Evolutionary conservation across 495 filamentous ascomycete species (phyloP).

Genomic region (Aspergillus nanangensis): DNA sequence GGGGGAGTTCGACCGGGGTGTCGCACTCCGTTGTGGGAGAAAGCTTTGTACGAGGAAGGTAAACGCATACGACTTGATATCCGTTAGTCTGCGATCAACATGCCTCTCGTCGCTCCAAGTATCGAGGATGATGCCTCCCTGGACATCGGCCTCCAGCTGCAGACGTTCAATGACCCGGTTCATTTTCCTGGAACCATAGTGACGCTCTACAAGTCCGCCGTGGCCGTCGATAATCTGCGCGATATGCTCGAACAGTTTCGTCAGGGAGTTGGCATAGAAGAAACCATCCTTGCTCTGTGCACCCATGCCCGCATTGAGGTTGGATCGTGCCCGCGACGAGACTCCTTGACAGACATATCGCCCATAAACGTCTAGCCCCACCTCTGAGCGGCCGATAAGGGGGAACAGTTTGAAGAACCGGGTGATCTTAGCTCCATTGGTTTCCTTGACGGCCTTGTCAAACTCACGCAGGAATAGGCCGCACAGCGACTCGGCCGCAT

Average conservation of each 20-base stretch:
- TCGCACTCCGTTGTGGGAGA: conserved; percentile 59
- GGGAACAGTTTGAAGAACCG: conserved; percentile 98
- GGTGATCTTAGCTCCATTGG: conserved; percentile 81
- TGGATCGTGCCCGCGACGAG: conserved; percentile 72
- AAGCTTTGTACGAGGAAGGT: conserved; percentile 96
- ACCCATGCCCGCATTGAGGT: conserved; percentile 60
- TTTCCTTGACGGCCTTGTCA: conserved; percentile 81
- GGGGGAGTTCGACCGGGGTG: conserved; percentile 58
- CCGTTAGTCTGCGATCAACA: conserved; percentile 80
- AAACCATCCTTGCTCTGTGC: conserved; percentile 66
- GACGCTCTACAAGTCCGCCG: conserved; percentile 80
- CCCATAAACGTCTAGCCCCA: conserved; percentile 90
- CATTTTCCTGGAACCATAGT: conserved; percentile 92
- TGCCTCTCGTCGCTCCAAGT: conserved; percentile 88
- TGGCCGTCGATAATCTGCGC: conserved; percentile 93
- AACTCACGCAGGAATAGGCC: conserved; percentile 90
- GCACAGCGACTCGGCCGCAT: conserved; percentile 82
- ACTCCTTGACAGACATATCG: conserved; percentile 94
- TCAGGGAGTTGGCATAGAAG: conserved; percentile 89
- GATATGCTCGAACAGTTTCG: conserved; percentile 93
- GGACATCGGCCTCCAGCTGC: conserved; percentile 91
- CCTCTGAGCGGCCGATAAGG: conserved; percentile 83
- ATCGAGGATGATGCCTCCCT: conserved; percentile 95
- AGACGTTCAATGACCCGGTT: conserved; percentile 90
- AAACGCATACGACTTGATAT: conserved; percentile 95